Evolutionary conservation across 495 filamentous ascomycete genomes (phyloP).

Genomic region (Hypoxylon subgilvum): DNA sequence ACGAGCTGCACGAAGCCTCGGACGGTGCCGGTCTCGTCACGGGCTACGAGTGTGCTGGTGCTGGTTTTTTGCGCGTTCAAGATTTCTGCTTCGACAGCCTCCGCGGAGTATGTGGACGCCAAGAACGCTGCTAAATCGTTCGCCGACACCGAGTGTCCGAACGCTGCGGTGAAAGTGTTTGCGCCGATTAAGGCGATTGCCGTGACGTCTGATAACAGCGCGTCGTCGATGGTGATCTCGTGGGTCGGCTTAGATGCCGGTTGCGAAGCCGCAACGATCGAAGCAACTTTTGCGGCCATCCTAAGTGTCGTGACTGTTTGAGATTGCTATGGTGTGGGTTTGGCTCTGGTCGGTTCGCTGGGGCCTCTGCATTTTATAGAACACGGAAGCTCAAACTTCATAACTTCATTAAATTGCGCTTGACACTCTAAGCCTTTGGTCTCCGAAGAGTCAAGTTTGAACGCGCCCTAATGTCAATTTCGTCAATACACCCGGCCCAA

Average conservation of each 20-base stretch:
- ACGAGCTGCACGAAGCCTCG: slow-evolving; percentile 48
- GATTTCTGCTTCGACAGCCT: slow-evolving; percentile 38
- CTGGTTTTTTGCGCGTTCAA: slow-evolving; percentile 28
- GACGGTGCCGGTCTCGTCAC: slow-evolving; percentile 26
- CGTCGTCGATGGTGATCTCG: slow-evolving; percentile 39
- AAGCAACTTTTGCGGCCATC: slow-evolving; percentile 29
- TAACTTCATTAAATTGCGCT: too few relatives aligned
- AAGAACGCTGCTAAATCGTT: slow-evolving; percentile 46
- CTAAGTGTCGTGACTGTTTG: too few relatives aligned
- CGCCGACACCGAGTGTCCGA: slow-evolving; percentile 44
- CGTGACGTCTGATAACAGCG: slow-evolving; percentile 39
- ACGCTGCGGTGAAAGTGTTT: slow-evolving; percentile 43
- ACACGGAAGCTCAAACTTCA: too few relatives aligned
- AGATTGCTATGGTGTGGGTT: too few relatives aligned
- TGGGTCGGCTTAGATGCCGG: neutral
- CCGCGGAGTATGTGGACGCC: slow-evolving; percentile 31
- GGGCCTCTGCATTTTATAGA: too few relatives aligned
- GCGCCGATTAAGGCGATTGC: slow-evolving; percentile 45
- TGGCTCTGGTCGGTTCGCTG: too few relatives aligned
- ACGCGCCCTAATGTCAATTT: too few relatives aligned
- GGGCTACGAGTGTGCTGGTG: slow-evolving; percentile 40
- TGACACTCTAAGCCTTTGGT: too few relatives aligned
- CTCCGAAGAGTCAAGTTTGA: too few relatives aligned
- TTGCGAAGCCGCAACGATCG: neutral
- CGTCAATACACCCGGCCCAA: too few relatives aligned